Evolutionary conservation across 2,329 filamentous ascomycete species (phyloP), one percentile per base, ranked within the genome.

Genomic region (Dryadomyces sulphureus): DNA sequence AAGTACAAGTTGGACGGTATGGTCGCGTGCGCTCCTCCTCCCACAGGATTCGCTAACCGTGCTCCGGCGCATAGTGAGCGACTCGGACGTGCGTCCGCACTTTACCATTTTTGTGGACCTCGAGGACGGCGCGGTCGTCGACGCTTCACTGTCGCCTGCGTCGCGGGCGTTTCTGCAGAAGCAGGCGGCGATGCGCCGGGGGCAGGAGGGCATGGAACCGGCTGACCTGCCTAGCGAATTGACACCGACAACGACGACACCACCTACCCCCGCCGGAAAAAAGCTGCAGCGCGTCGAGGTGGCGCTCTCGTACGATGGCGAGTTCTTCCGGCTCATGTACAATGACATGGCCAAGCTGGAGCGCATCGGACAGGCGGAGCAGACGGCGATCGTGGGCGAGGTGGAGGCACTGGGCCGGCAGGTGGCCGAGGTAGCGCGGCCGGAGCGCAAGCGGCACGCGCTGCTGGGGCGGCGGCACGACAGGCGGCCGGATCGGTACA

Each of bases 291-390:
- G 61, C 43, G 67, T 93, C n/a, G 80, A 89, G 58, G 74, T 94
- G 7, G 82, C 85, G 17, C 65, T 94, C 2, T 76, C 77, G 2
- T 85, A 85, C 21, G 86, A 92, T 56, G 71, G 73, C 19, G 77
- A 88, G 57, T 94, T 94, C 61, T 93, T 94, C 60, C 72, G 77
- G 24, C 75, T 83, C 36, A 71, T 94, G 7, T 78, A 84, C 55
- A 73, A 68, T 38, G 84, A 90, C 57, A 72, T 93, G 16, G 72
- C 71, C 20, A 73, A 75, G 39, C 66, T 94, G 3, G 83, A 85
- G 52, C 66, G 66, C 0, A 66, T 93, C 4, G 83, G 89, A 51
- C 65, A 69, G 34, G 64, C 72, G 38, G 83, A 93, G 58, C 73
- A 82, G 54, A 65, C 69, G 48, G 69, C 70, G 38, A 72, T 94